Conservation (phyloP, 2,329 filamentous ascomycete genomes). For the Neophaeococcomyces mojaviensis region DNA sequence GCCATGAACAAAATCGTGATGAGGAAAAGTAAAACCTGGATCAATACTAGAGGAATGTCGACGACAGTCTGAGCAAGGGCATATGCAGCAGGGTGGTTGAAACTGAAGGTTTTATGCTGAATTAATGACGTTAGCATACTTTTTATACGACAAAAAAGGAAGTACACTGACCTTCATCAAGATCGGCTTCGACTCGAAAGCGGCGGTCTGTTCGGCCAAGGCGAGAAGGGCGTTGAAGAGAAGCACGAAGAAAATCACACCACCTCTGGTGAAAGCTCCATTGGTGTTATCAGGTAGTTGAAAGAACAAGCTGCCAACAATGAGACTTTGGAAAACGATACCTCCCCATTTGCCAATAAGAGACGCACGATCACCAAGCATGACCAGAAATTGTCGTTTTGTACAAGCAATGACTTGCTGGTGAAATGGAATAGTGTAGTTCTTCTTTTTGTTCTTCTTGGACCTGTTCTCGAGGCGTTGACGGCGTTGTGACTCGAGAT, state of each 20-base stretch:
- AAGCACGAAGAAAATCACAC: slow-evolving; percentile 55
- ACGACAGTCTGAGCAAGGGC: slow-evolving; percentile 52
- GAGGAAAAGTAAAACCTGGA: slow-evolving; percentile 53
- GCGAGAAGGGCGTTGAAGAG: slow-evolving; percentile 58
- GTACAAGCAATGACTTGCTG: slow-evolving; percentile 47
- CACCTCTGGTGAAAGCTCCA: slow-evolving; percentile 53
- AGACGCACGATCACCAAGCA: slow-evolving; percentile 47
- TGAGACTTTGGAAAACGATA: slow-evolving; percentile 38
- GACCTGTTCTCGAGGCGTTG: slow-evolving; percentile 34
- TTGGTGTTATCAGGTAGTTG: slow-evolving; percentile 45
- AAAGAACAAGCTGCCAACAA: slow-evolving; percentile 46
- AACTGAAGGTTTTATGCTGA: slow-evolving; percentile 59
- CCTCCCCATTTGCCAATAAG: slow-evolving; percentile 46
- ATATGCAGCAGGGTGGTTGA: slow-evolving; percentile 57
- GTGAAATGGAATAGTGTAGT: slow-evolving; percentile 46
- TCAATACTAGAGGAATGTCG: slow-evolving; percentile 50
- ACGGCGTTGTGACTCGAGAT: slow-evolving; percentile 35
- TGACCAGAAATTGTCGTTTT: slow-evolving; percentile 47
- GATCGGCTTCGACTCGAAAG: slow-evolving; percentile 57
- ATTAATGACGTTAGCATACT: background rate
- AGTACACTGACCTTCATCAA: slow-evolving; percentile 49
- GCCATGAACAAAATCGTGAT: slow-evolving; percentile 58
- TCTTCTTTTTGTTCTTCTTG: slow-evolving; percentile 40
- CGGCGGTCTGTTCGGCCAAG: slow-evolving; percentile 52
- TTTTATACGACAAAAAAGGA: too few relatives aligned